Base-by-base conservation (phyloP, 169 alveolate genomes). In the Babesia divergens region DNA sequence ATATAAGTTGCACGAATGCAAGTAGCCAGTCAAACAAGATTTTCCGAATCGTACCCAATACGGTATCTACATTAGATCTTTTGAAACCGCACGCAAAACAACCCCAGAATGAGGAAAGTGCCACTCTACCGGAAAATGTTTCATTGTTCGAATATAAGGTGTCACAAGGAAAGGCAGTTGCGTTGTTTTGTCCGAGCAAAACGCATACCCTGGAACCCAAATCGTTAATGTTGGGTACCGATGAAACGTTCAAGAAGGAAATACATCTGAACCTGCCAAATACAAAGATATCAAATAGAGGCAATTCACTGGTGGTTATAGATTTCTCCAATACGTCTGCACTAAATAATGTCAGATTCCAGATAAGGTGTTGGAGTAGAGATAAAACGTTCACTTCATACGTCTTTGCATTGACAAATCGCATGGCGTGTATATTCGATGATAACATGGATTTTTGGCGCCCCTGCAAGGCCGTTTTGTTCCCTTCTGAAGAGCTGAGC, bases 271-370 rank as follows among this genome's bases (percentile, higher is more conserved):
- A 26, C 49, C 47, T 62, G 31, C 72, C 72, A 16, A 62, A 31
- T 18, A 62, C 72, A 18, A 43, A 37, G 28, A n/a, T 62, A 5
- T 62, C 59, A 6, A 43, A 24, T 11, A 8, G 72, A 28, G 72
- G 72, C 6, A 28, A 62, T 0, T 43, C 58, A 6, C 20, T 62
- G 20, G 42, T 47, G 22, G 59, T 62, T 16, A 20, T 62, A 24
- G 72, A 62, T 35, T 62, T 62, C 32, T 62, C 72, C 29, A 62
- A 62, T 28, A 62, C 31, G n/a, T 38, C 72, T 16, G 72, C 59
- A 22, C n/a, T 43, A 1, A 50, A 62, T 4, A 50, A 47, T 28
- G 40, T 62, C 37, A 62, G 22, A 8, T 13, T 62, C 1, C 46
- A 42, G 16, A 62, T 62, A 4, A 43, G 59, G 16, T 62, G 72